These are phyloP conservation scores for Albugo laibachii DNA, from an alignment of 352 stramenopile genomes.

Conservation along the genomic window DNA sequence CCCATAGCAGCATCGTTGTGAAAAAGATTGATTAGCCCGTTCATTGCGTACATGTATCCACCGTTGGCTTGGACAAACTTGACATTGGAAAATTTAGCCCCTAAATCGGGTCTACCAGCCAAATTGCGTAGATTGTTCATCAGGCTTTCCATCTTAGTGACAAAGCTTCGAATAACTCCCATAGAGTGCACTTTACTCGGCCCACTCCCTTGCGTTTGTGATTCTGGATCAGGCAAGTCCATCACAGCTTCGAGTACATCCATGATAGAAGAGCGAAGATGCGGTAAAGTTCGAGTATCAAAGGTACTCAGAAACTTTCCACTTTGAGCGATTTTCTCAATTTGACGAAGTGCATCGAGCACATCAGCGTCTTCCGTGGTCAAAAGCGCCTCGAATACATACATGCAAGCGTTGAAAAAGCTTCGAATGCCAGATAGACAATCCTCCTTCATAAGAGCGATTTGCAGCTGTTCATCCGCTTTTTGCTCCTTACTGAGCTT, in stretches of 20 bases:
- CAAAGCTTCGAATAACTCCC: constrained; percentile 74
- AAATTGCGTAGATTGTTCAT: constrained; percentile 44
- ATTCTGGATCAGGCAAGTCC: constrained; percentile 59
- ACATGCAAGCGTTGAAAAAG: constrained; percentile 67
- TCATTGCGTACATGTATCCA: constrained; percentile 43
- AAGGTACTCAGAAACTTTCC: constrained; percentile 66
- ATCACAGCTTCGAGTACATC: constrained; percentile 66
- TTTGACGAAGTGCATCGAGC: constrained; percentile 48
- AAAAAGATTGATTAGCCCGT: constrained; percentile 49
- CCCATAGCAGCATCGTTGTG: constrained; percentile 53
- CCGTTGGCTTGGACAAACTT: constrained; percentile 54
- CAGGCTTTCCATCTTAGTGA: constrained; percentile 70
- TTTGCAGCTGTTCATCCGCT: constrained; percentile 54
- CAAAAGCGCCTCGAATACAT: constrained; percentile 48
- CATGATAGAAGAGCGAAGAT: constrained; percentile 33
- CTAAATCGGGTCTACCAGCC: constrained; percentile 21
- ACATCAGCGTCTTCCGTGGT: constrained; percentile 64
- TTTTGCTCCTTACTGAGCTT: constrained; percentile 61
- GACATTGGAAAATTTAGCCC: constrained; percentile 53
- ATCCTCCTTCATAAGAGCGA: constrained; percentile 59
- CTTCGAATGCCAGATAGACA: constrained; percentile 61
- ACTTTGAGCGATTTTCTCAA: constrained; percentile 43
- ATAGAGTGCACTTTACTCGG: constrained; percentile 36
- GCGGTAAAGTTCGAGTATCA: constrained; percentile 38
- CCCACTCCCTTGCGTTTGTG: constrained; percentile 3